phyloP scores from a whole-genome alignment of 768 basidiomycete species.

The Mycena filopes region DNA sequence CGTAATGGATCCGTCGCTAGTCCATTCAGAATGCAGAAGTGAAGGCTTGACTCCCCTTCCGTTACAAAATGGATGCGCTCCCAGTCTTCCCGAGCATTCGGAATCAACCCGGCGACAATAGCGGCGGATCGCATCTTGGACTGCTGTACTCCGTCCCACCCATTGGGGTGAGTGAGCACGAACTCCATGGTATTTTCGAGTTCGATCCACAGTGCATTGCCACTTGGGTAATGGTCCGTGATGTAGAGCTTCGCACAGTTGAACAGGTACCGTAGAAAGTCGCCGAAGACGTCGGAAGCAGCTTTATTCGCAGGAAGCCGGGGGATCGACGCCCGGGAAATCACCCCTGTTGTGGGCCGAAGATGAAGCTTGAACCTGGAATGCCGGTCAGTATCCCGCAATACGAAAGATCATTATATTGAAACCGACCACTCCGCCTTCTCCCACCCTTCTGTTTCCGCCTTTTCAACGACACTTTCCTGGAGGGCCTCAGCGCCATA shows the following conservation, averaged over 20 bases:
- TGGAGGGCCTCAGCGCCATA: conserved; percentile 56
- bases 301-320: neutral
- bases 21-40: conserved; percentile 63
- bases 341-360: conserved; percentile 43
- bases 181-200: conserved; percentile 31
- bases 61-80: conserved; percentile 64
- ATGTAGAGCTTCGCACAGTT: neutral
- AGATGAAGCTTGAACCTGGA: neutral
- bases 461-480: conserved; percentile 49
- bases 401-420: conserved; percentile 34
- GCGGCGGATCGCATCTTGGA: conserved; percentile 65
- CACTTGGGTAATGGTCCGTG: neutral
- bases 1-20: conserved; percentile 50
- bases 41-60: conserved; percentile 71
- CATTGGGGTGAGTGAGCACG: conserved; percentile 66
- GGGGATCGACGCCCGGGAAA: too few species aligned
- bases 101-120: conserved; percentile 59
- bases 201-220: conserved; percentile 46
- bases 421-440: conserved; percentile 58
- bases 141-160: conserved; percentile 72
- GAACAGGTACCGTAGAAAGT: neutral
- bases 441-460: conserved; percentile 55
- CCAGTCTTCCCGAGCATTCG: conserved; percentile 49
- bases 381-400: too few species aligned
- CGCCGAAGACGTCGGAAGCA: neutral